Evolutionary conservation across 345 rosid species (phyloP), one percentile per base, ranked within the genome.

Genomic region (Linum lewisii): DNA sequence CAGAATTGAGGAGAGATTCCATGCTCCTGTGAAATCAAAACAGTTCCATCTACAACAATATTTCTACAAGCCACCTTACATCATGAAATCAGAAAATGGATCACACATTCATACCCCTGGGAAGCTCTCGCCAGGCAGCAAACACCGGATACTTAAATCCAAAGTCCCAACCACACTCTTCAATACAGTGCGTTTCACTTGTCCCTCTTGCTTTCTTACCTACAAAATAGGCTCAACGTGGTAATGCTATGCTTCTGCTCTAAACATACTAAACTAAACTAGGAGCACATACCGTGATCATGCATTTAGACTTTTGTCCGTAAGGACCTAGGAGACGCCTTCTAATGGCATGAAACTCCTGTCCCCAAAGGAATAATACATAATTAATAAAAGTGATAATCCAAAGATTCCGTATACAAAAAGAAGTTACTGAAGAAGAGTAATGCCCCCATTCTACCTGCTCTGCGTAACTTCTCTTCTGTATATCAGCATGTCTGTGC

Each of bases 111-210:
- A 26, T 73, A 91, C 96, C 94, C 87, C 95, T 10, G 98, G 98
- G 74, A 85, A 84, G 42, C 82, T 85, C 81, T 87, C 96, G 66
- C 92, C 96, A n/a, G 74, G 84, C 68, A 81, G 59, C 64, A 84
- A 79, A 73, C 71, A 63, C 6, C 79, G 76, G 52, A 87, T 68
- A 69, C 84, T 85, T 71, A 84, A 72, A 73, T 87, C 95, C 55
- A 91, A 96, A 49, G 98, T 91, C 66, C 94, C 98, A 34, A 84
- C 96, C 9, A 87, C 85, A 77, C 95, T 86, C 76, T 81, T 91
- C 63, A 84, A 69, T 42, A 84, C 81, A 0, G 82, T 79, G 52
- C 78, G 82, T 60, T 84, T 87, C 53, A 79, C 77, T 23, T 72
- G 73, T 56, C 25, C 65, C 37, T 75, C 86, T 64, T 82, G 86